Conservation (phyloP, 176 grass and related monocot genomes). For the Coix lacrymajobi region DNA sequence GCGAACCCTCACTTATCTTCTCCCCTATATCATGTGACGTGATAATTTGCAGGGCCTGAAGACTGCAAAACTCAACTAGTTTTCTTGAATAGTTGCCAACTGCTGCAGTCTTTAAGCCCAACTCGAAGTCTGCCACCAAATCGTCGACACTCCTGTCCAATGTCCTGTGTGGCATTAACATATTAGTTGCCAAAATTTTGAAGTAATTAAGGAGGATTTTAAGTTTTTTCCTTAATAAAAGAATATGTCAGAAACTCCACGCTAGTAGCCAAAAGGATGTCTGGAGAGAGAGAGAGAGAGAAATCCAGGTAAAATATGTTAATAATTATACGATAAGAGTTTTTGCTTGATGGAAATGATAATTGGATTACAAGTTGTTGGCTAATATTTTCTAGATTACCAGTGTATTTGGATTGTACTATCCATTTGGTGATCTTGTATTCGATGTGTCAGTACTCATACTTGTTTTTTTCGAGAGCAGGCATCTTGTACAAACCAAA, state of each 20-base stretch:
- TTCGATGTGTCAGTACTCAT: too few relatives aligned
- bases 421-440: too few relatives aligned
- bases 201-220: not conserved
- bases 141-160: slow-evolving; percentile 47
- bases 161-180: slow-evolving; percentile 49
- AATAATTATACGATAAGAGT: not conserved
- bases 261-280: not conserved
- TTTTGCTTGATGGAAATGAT: too few relatives aligned
- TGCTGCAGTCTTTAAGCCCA: slow-evolving; percentile 41
- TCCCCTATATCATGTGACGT: slow-evolving; percentile 44
- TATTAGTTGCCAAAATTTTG: not conserved
- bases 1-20: slow-evolving; percentile 56
- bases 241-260: not conserved
- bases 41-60: slow-evolving; percentile 46
- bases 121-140: slow-evolving; percentile 51
- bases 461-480: too few relatives aligned
- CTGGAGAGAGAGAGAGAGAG: not conserved
- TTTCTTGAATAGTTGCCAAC: slow-evolving; percentile 70
- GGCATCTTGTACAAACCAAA: too few relatives aligned
- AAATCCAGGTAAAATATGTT: not conserved
- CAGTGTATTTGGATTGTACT: too few relatives aligned
- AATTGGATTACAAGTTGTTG: not conserved
- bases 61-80: slow-evolving; percentile 75
- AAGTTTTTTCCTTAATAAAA: not conserved
- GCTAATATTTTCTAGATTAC: too few relatives aligned